Evolutionary conservation across 345 rosid species (phyloP), one percentile per base, ranked within the genome.

Genomic region (Carallia brachiata): DNA sequence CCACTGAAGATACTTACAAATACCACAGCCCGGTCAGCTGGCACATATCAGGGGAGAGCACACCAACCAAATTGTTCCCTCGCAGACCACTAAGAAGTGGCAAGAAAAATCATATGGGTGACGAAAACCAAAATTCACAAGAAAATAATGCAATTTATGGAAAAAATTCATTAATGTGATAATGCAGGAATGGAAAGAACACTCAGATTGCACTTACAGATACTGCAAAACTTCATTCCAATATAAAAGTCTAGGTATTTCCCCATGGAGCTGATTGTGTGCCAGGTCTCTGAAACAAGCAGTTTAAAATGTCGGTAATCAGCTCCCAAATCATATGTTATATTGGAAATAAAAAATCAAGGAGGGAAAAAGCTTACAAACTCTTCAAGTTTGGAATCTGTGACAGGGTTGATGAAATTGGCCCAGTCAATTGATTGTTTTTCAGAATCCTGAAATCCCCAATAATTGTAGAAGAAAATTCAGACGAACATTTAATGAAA

Each of bases 201-300:
- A 4, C 50, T 12, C 16, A 12, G 17, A 44, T 44, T 13, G 16
- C 40, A 79, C 98, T 90, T 81, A 95, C 99, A 95, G 91, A 77
- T 92, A 95, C 71, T 95, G 99, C 70, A 95, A 77, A 76, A 95
- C 98, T 87, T 95, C 99, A 77, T 95, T 95, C 99, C 99, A 95
- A 80, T 92, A 95, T 19, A 95, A 77, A 44, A 95, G 94, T 83
- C 98, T 89, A 7, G 99, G 99, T 75, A 95, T 86, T 81, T 95
- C 99, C 65, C 98, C 98, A 73, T 90, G 84, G 60, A 95, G 91
- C 70, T 81, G 84, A 77, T 95, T 95, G 74, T 89, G 98, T 31
- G 98, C 98, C 50, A 95, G 66, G 80, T 95, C 99, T 83, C 99
- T 95, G 81, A 50, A 79, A 61, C 66, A 71, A 36, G 36, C 53